Percentiles rank a stretch among this genome's conserved stretches.
phyloP scores from a whole-genome alignment of 1,284 basidiomycete genomes.

The Ustilago tritici region DNA sequence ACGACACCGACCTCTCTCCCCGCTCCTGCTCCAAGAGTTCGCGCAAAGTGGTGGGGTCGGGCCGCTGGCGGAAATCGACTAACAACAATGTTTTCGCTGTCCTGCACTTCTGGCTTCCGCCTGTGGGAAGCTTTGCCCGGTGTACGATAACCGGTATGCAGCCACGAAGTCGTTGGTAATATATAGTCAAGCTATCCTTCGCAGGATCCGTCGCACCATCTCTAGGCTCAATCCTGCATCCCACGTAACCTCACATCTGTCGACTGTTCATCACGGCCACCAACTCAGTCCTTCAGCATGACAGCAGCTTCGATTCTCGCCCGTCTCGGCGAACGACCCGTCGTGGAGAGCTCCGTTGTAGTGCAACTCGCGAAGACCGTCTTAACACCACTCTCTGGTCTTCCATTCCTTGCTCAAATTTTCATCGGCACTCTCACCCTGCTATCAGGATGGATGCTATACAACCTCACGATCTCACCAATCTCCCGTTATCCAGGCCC shows the following conservation, averaged over 20 bases:
- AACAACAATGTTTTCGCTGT: not conserved
- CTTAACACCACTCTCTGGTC: constrained; percentile 21
- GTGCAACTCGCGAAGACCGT: constrained; percentile 18
- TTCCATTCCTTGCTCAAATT: constrained; percentile 22
- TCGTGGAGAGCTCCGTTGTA: constrained; percentile 43
- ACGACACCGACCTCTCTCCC: constrained; percentile 14
- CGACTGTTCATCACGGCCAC: constrained; percentile 24
- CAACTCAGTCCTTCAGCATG: constrained; percentile 8
- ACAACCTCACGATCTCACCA: constrained; percentile 48
- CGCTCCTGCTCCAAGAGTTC: not conserved
- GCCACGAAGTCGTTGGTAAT: not conserved
- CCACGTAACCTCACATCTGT: not conserved
- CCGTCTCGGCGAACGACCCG: constrained; percentile 23
- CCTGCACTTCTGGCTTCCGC: not conserved
- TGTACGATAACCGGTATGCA: not conserved
- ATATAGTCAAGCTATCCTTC: constrained; percentile 12
- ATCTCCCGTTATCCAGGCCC: constrained; percentile 53
- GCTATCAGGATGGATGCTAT: constrained; percentile 32
- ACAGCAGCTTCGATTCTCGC: constrained; percentile 7
- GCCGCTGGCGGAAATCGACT: not conserved
- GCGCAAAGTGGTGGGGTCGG: not conserved
- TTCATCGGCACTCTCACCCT: constrained; percentile 10
- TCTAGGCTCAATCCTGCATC: constrained; percentile 19
- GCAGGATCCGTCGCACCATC: not conserved
- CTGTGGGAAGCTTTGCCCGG: not conserved